These are phyloP conservation scores for Colletotrichum orchidophilum DNA, from an alignment of 2,329 filamentous ascomycete species.

Conservation along the genomic window DNA sequence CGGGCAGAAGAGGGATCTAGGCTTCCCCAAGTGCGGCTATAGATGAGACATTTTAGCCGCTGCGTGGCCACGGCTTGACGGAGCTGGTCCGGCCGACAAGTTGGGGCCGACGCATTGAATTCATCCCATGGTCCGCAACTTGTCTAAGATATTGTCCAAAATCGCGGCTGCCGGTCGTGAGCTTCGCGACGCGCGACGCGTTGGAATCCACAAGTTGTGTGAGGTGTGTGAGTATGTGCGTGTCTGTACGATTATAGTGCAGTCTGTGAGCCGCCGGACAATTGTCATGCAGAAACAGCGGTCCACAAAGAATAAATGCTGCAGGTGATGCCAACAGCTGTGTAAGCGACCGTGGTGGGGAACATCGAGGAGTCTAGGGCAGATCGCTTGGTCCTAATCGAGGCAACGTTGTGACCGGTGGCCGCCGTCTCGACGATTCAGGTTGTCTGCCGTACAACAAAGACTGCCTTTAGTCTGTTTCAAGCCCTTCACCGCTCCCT, in stretches of 20 bases:
- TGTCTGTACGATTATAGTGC: neutral
- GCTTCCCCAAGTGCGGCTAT: neutral
- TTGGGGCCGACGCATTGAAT: neutral
- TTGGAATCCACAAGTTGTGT: neutral
- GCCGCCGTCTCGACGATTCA: conserved; percentile 3
- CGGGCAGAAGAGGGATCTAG: neutral
- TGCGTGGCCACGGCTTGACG: neutral
- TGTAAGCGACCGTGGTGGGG: neutral
- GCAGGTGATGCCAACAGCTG: neutral
- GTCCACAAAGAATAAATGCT: conserved; percentile 6
- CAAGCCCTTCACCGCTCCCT: conserved; percentile 20
- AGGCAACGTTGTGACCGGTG: neutral
- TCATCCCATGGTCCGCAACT: neutral
- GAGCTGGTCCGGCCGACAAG: neutral
- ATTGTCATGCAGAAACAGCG: neutral
- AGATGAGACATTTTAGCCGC: neutral
- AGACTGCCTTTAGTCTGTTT: conserved; percentile 24
- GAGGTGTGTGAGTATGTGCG: neutral
- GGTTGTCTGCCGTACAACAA: conserved; percentile 11
- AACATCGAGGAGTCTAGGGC: neutral
- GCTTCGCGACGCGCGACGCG: neutral
- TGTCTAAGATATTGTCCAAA: neutral
- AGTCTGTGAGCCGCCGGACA: neutral
- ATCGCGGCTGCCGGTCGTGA: neutral
- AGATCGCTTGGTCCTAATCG: conserved; percentile 1